Evolutionary conservation across 2,329 filamentous ascomycete species (phyloP).

Genomic region (Stagonosporopsis vannaccii): DNA sequence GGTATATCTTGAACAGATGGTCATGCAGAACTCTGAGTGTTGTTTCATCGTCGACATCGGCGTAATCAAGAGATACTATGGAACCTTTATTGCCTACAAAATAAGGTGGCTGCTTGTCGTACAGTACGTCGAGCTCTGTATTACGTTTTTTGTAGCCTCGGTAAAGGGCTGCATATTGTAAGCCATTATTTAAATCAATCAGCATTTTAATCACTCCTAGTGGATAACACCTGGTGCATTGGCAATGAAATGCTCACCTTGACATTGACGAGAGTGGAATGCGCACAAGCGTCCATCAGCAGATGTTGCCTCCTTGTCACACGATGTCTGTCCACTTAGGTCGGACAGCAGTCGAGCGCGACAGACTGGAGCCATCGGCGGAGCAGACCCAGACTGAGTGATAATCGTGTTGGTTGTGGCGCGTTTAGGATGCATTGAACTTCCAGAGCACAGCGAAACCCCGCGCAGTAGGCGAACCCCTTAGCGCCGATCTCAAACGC

Average conservation of each 20-base stretch:
- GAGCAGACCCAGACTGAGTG: too few species aligned
- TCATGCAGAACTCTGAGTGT: slow-evolving; percentile 51
- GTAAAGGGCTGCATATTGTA: slow-evolving; percentile 47
- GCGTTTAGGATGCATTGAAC: not conserved
- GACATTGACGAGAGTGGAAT: slow-evolving; percentile 36
- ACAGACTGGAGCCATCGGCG: slow-evolving; percentile 25
- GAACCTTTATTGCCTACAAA: slow-evolving; percentile 46
- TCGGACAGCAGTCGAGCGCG: slow-evolving; percentile 33
- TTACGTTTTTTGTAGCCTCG: slow-evolving; percentile 60
- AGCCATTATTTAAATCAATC: not conserved
- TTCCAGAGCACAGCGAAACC: not conserved
- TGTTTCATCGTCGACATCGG: slow-evolving; percentile 48
- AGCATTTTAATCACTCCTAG: too few species aligned
- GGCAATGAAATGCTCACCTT: slow-evolving; percentile 21
- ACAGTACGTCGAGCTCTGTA: slow-evolving; percentile 51
- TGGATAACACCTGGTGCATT: not conserved
- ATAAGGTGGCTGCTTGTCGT: slow-evolving; percentile 47
- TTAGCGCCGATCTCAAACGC: slow-evolving; percentile 13
- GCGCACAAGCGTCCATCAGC: slow-evolving; percentile 33
- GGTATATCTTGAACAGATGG: slow-evolving; percentile 51
- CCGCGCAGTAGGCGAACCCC: slow-evolving; percentile 4
- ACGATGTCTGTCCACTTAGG: slow-evolving; percentile 29
- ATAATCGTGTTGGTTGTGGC: too few species aligned
- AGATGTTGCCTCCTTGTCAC: slow-evolving; percentile 33
- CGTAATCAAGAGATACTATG: slow-evolving; percentile 53